Base-by-base conservation (phyloP, 192 early-diverging fungal species). In the Powellomyces hirtus region DNA sequence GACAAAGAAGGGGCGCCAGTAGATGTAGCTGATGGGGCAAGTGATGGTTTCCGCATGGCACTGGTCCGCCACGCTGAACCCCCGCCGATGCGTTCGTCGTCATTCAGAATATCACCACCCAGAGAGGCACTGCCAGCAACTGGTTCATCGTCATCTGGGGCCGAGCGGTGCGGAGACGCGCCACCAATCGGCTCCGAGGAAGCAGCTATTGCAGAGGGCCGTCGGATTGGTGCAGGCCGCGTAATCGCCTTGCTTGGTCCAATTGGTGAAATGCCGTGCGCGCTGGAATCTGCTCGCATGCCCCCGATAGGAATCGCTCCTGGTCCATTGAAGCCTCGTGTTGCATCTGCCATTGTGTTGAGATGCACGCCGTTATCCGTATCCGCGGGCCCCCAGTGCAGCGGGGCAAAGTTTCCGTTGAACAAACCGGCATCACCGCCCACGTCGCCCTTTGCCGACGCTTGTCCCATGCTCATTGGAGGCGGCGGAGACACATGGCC, bases 81-180 rank as follows among this genome's bases (percentile, higher is more conserved):
- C 20, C 69, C 69, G n/a, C 46, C 46, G 24, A 71, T 73, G 18
- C 71, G 63, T 30, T 73, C 71, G 40, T 73, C 66, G 42, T 73
- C 71, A 14, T 73, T 69, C 49, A 73, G 49, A 33, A 67, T 29
- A 24, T 73, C 71, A n/a, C 71, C 71, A 31, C 71, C 71, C 2
- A 73, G 71, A 8, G 51, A n/a, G 10, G 63, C 58, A 49, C 71
- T 73, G 20, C 71, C 71, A 59, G 65, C 65, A 6, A 73, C 71
- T 8, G n/a, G 18, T 6, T 38, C 56, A 34, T 73, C 71, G 31
- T 73, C 71, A 24, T 71, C 69, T 8, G 16, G 11, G 35, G 13
- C 62, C 30, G 26, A 38, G 14, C 18, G 14, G 14, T 0, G 26
- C 59, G 45, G 62, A 5, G 18, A 7, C 3, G 53, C 24, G 4